phyloP scores from a whole-genome alignment of 2,329 filamentous ascomycete genomes.

The Trichophaea hybrida region DNA sequence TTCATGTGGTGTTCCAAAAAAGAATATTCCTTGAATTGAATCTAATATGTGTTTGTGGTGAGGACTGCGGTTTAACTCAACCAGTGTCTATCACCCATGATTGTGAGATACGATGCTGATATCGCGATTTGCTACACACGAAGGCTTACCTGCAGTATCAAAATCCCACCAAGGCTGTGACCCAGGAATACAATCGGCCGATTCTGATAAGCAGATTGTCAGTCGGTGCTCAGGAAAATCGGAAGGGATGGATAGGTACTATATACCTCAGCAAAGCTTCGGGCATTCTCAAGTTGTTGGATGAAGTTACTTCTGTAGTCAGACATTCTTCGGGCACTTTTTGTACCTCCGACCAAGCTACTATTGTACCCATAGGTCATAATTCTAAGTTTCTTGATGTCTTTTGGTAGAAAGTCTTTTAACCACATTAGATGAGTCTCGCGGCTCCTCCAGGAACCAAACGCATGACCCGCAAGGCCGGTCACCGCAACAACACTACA shows the following conservation, averaged over 20 bases:
- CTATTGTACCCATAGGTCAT: slow-evolving; percentile 10
- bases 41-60: neutral
- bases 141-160: slow-evolving; percentile 4
- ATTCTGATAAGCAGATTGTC: neutral
- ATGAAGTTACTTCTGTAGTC: slow-evolving; percentile 7
- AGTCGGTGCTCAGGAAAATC: neutral
- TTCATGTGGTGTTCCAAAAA: slow-evolving; percentile 8
- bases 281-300: neutral
- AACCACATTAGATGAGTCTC: slow-evolving; percentile 6
- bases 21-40: neutral
- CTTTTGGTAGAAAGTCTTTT: slow-evolving; percentile 3
- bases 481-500: slow-evolving; percentile 3
- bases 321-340: neutral
- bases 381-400: slow-evolving; percentile 1
- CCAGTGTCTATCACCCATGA: neutral
- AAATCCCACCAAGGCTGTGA: slow-evolving; percentile 5
- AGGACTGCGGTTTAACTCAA: neutral
- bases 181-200: slow-evolving; percentile 7
- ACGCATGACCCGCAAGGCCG: slow-evolving; percentile 4
- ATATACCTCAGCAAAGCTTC: neutral
- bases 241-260: neutral
- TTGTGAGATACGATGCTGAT: neutral
- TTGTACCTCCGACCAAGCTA: neutral
- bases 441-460: slow-evolving; percentile 7
- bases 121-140: neutral